Conservation (phyloP, 2,329 filamentous ascomycete genomes). For the Fusarium sp. region DNA sequence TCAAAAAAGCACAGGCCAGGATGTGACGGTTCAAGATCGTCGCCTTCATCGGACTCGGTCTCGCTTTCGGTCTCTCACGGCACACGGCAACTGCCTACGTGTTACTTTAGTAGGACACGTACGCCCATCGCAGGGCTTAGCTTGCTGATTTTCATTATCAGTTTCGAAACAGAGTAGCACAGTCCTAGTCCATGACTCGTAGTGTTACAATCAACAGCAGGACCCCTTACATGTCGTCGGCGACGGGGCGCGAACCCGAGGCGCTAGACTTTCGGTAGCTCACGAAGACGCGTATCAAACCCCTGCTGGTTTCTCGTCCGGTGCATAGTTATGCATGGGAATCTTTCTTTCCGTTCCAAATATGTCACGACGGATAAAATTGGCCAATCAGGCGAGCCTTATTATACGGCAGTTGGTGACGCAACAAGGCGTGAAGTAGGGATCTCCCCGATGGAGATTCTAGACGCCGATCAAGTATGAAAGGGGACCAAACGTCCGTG, state of each 20-base stretch:
- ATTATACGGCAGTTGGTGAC: conserved; percentile 1
- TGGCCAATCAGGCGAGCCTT: neutral
- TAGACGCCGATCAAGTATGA: neutral
- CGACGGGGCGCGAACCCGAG: neutral
- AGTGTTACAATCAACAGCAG: neutral
- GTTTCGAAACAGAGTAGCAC: neutral
- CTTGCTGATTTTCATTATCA: neutral
- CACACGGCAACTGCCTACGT: neutral
- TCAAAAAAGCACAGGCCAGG: neutral
- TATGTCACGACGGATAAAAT: neutral
- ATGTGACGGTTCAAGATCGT: neutral
- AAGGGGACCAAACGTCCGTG: neutral
- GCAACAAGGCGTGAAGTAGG: neutral
- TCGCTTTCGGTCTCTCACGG: neutral
- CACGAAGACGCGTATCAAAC: neutral
- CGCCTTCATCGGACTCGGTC: neutral
- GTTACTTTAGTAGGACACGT: neutral
- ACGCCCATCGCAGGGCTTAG: neutral
- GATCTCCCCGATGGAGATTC: neutral
- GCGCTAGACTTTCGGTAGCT: neutral
- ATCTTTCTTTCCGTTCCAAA: neutral
- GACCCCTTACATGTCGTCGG: neutral
- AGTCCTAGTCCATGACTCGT: neutral
- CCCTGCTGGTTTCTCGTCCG: neutral
- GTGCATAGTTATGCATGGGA: neutral